Conservation (phyloP, 306 rosid species). For the Cyamopsis tetragonoloba region DNA sequence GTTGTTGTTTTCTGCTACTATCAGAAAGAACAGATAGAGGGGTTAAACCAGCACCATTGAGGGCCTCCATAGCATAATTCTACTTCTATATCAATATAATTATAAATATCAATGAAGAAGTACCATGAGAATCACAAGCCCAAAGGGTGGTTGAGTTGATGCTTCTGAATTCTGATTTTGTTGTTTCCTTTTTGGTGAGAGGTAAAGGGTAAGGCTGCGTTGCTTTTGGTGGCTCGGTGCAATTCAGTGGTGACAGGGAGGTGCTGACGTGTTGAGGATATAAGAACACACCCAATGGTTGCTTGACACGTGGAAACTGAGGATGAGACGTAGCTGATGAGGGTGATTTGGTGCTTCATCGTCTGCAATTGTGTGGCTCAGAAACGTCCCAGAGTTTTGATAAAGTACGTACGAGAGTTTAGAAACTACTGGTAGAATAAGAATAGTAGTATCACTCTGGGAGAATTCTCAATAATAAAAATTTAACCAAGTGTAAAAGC, state of each 20-base stretch:
- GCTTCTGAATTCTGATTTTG: conserved; percentile 9
- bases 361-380: conserved; percentile 30
- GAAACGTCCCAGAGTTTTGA: background rate
- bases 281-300: background rate
- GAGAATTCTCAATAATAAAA: no score
- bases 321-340: conserved; percentile 35
- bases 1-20: no score
- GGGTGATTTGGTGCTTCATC: conserved; percentile 22
- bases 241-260: conserved; percentile 9
- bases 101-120: no score
- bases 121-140: conserved; percentile 12
- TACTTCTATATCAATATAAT: no score
- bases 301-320: conserved; percentile 28
- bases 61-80: conserved; percentile 94
- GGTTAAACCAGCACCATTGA: conserved; percentile 74
- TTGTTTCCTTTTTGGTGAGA: conserved; percentile 7
- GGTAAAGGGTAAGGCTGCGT: background rate
- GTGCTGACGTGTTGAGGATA: conserved; percentile 37
- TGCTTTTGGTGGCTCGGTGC: conserved; percentile 18
- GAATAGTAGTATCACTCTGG: background rate
- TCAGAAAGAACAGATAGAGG: conserved; percentile 76
- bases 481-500: no score
- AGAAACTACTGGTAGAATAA: background rate
- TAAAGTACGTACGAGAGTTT: no score
- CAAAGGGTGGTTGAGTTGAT: conserved; percentile 8